Percentiles rank a stretch among this genome's conserved stretches.
Evolutionary conservation across 306 rosid species (phyloP).

Genomic region (Sechiopsis laciniata): DNA sequence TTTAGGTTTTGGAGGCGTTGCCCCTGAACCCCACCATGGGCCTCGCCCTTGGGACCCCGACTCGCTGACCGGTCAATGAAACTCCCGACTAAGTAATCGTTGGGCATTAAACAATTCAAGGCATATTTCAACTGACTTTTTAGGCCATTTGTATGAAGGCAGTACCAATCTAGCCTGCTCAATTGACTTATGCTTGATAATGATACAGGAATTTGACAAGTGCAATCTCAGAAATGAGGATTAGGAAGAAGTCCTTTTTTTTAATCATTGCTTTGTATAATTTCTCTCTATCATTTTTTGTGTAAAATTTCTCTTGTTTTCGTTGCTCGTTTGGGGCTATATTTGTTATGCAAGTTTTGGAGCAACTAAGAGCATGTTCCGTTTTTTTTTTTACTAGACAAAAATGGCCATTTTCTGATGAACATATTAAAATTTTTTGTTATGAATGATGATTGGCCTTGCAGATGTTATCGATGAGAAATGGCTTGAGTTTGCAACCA

Average conservation of each 20-base stretch:
- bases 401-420: background rate
- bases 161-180: background rate
- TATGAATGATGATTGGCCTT: constrained; percentile 26
- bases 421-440: constrained; percentile 7
- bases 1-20: too few relatives aligned
- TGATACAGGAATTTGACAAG: background rate
- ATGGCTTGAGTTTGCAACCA: constrained; percentile 84
- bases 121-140: too few relatives aligned
- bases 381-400: background rate
- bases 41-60: too few relatives aligned
- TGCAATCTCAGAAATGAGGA: background rate
- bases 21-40: too few relatives aligned
- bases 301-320: background rate
- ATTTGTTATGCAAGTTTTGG: background rate
- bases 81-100: too few relatives aligned
- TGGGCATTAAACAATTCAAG: too few relatives aligned
- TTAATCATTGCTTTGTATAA: background rate
- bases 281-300: background rate
- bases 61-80: too few relatives aligned
- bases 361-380: background rate
- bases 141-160: background rate
- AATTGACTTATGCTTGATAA: background rate
- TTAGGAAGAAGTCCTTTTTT: background rate
- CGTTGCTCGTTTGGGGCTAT: background rate
- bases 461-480: constrained; percentile 81